Evolutionary conservation across 1,284 basidiomycete genomes (phyloP), one percentile per base, ranked within the genome.

Genomic region (Cryptococcus sp.): DNA sequence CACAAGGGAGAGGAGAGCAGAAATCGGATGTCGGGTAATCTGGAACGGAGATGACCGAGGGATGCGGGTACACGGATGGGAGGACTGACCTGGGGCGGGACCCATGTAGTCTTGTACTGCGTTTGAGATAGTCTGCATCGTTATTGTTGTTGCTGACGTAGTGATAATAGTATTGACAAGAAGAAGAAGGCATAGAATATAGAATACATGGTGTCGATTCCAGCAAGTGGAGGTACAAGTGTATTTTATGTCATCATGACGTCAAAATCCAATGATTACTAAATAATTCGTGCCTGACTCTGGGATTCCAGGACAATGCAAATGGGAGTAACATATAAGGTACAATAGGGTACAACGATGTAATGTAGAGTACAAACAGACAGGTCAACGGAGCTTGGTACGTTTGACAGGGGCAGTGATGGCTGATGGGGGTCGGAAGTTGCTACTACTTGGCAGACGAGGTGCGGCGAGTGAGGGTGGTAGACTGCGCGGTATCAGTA

Each of bases 381-480:
- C n/a, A n/a, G 34, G n/a, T 59, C 45, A 68, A 42, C 66, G 49
- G 47, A 66, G 47, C 53, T 63, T 63, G 21, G 68, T 62, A 22
- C 65, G 52, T 45, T 70, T 70, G 4, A 61, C 54, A 25, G 37
- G 39, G 7, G 55, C 50, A 2, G 10, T 43, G 41, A 43, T 21
- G 9, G 7, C 63, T 67, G 4, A 39, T 39, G 69, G 57, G 0
- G 72, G 67, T 11, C 70, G 57, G 56, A 72, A 72, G 46, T 74
- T 74, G 50, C 58, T 64, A 48, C 69, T 71, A 14, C 61, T 59
- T 3, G 72, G 70, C 42, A 74, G 52, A 43, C 72, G 50, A 2
- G 61, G 62, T 24, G 57, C 64, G 4, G 60, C 66, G 19, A 74
- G 59, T 7, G 69, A 68, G 1, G 69, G 70, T 9, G 70, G 70